Conservation (phyloP, 176 grass and related monocot genomes). For the Zea luxurians region DNA sequence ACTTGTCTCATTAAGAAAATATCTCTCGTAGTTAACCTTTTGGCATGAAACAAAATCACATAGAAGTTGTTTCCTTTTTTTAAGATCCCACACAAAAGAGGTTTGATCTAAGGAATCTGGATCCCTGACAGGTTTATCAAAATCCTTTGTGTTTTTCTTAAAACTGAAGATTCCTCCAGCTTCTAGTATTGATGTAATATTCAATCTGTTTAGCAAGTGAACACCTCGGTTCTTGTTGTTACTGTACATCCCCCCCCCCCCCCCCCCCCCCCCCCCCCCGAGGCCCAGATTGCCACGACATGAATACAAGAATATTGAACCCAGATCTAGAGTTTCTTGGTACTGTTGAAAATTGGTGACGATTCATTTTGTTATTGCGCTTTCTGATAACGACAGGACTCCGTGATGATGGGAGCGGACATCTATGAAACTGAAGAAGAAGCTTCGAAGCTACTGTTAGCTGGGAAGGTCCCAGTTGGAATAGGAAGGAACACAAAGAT, state of each 20-base stretch:
- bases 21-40: too few relatives aligned
- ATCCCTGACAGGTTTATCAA: background rate
- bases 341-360: background rate
- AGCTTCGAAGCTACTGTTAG: slow-evolving; percentile 41
- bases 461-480: slow-evolving; percentile 62
- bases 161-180: background rate
- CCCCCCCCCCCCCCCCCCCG: too few relatives aligned
- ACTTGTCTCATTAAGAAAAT: too few relatives aligned
- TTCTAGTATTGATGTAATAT: background rate
- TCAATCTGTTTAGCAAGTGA: background rate
- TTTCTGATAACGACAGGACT: slow-evolving; percentile 51
- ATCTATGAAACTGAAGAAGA: slow-evolving; percentile 69
- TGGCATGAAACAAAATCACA: too few relatives aligned
- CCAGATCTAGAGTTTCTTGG: background rate
- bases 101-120: background rate
- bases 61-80: too few relatives aligned
- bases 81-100: too few relatives aligned
- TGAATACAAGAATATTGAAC: background rate
- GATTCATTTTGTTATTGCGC: background rate
- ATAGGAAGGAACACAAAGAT: slow-evolving; percentile 73
- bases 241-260: background rate
- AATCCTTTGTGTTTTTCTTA: background rate
- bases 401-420: slow-evolving; percentile 78
- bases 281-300: background rate
- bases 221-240: background rate